Base-by-base conservation (phyloP, 1,284 basidiomycete species). In the Ceratobasidium sp. region DNA sequence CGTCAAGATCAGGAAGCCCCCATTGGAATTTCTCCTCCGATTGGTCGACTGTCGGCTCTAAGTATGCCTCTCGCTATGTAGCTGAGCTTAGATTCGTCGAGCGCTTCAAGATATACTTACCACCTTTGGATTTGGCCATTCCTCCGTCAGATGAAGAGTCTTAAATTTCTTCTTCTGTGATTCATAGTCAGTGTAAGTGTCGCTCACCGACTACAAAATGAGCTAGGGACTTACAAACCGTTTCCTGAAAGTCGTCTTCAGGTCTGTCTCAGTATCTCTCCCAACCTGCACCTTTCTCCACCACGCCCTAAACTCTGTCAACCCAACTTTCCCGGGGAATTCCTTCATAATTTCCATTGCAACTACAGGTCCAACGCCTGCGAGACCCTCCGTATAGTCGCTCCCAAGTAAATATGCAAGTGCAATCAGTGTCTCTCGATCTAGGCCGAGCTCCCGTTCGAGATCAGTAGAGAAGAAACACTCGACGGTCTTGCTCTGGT, bases 401-500 rank as follows among this genome's bases (percentile, higher is more conserved):
- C 96, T 97, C 48, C 98, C 98, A 3, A 99, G 89, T 26, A 99
- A 89, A 84, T 98, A 98, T 1, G 97, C 96, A 28, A 99, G 87
- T 46, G 93, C 90, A 68, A 99, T 91, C 46, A 99, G 90, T 48
- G 94, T 93, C 81, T 95, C 94, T 40, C 96, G 90, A 76, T 95
- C 93, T 17, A 99, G 87, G 0, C 96, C 94, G 6, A 99, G 88
- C 84, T 99, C 98, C 57, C 96, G 90, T 69, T 91, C 89, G 74
- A 99, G 89, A 84, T 99, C 98, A 0, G 91, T 86, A 6, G 92
- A 87, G 48, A 98, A 86, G 86, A 98, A 99, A 83, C 96, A 97
- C 85, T 99, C 97, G 78, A 99, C 97, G 10, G 96, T 98, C 88
- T 98, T 99, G 78, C 95, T 94, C 86, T 99, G 96, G 85, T 99